A percentile compares a stretch with the other conserved stretches of the same genome.
These are phyloP conservation scores for Xerocomus amazonicus DNA, from an alignment of 1,284 basidiomycete species.

Conservation along the genomic window DNA sequence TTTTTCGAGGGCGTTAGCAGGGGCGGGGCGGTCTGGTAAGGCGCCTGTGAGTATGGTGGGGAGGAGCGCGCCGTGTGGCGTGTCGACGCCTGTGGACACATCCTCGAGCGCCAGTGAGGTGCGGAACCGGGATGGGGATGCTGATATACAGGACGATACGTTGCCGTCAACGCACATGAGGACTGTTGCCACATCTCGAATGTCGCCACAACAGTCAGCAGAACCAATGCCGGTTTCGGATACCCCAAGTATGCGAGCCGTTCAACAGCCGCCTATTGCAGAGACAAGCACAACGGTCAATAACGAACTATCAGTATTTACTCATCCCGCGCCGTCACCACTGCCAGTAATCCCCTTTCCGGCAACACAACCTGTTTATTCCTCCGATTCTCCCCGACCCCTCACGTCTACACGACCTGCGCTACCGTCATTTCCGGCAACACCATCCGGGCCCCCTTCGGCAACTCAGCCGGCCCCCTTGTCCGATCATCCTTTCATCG, in stretches of 20 bases:
- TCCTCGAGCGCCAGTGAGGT: background rate
- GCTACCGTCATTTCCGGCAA: background rate
- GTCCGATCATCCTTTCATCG: conserved; percentile 14
- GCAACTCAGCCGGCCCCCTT: conserved; percentile 9
- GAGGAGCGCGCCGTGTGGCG: background rate
- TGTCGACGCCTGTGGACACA: background rate
- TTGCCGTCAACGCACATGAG: background rate
- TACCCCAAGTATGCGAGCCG: background rate
- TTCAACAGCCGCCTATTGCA: too few species aligned
- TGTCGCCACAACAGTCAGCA: background rate
- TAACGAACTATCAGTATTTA: background rate
- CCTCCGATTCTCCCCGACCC: background rate
- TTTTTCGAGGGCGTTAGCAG: conserved; percentile 23
- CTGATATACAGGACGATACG: conserved; percentile 7
- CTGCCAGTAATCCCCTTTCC: background rate
- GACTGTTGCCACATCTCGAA: background rate
- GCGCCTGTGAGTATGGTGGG: background rate
- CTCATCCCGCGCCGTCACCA: background rate
- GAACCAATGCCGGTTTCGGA: background rate
- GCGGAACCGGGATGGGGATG: background rate
- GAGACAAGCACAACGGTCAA: background rate
- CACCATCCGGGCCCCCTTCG: background rate
- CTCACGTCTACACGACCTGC: conserved; percentile 1
- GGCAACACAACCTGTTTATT: background rate
- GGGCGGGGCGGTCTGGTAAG: background rate